Evolutionary conservation across 2,329 filamentous ascomycete genomes (phyloP), one percentile per base, ranked within the genome.

Genomic region (Trichoderma brevicompactum): DNA sequence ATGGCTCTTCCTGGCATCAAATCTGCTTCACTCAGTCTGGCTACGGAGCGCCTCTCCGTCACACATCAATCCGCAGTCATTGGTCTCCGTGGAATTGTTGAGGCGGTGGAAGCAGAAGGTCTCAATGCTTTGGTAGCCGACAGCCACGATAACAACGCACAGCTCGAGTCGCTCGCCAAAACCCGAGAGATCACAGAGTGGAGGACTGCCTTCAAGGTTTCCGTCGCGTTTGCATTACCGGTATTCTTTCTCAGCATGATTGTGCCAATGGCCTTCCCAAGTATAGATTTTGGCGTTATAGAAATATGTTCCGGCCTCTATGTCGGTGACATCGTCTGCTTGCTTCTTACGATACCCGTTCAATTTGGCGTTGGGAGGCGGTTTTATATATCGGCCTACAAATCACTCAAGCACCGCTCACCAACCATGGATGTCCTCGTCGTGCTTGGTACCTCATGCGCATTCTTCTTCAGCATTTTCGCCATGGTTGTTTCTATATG

Each of bases 361-460:
- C 95, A 99, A 76, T 99, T 99, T 72, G 95, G 95, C 70, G 92
- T 99, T 73, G 95, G 95, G 69, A 93, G 89, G 78, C 91, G 95
- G 13, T 99, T 98, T 76, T 99, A 99, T 75, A 77, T 90, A 66
- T 95, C 92, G 32, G 94, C 94, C n/a, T 98, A 87, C 79, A 97
- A 96, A 76, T 97, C 93, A 1, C 76, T 99, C 71, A 92, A 90
- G 78, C 95, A 99, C 76, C 87, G 88, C 19, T 91, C 94, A 5
- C 94, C 95, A 0, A 99, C 95, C 1, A 99, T 99, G 95, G 95
- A 99, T 75, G 95, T 98, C 1, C 84, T 99, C 23, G 92, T 99
- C 61, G 92, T 97, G 65, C 81, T 99, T 17, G 95, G 95, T 60
- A 99, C 95, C 7, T 96, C 94, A 0, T 90, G 93, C 23, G 95